phyloP scores from a whole-genome alignment of 805 yeast genomes.

The Candida succiphila region DNA sequence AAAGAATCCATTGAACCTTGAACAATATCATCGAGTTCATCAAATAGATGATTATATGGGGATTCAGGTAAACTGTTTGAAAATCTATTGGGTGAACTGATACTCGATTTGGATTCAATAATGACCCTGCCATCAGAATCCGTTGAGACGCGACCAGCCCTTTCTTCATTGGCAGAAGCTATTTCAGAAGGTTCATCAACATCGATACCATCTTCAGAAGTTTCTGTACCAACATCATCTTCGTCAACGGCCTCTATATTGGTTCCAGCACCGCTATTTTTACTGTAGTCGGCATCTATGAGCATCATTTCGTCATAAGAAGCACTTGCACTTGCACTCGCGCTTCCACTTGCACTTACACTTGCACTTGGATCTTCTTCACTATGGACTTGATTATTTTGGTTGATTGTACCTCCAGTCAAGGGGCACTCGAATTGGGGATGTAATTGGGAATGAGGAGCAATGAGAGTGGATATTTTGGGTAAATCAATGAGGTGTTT shows the following conservation, averaged over 20 bases:
- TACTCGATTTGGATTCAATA: background rate
- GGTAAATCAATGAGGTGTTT: background rate
- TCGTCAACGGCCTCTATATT: background rate
- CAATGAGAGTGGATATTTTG: background rate
- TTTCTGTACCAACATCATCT: background rate
- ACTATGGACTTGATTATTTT: background rate
- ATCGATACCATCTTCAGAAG: conserved; percentile 1
- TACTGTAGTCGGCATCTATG: background rate
- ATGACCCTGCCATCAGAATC: background rate
- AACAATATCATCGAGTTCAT: background rate
- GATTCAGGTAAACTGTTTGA: background rate
- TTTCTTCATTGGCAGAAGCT: no score
- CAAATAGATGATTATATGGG: background rate
- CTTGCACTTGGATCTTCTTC: background rate
- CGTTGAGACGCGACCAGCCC: no score
- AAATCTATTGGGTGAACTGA: background rate
- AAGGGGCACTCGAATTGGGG: background rate
- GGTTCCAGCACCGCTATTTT: background rate
- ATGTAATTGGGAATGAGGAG: background rate
- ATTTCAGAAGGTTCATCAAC: conserved; percentile 1
- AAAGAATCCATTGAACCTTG: background rate
- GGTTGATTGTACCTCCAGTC: background rate
- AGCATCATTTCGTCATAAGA: background rate
- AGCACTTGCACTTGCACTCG: background rate
- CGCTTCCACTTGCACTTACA: background rate